phyloP scores from a whole-genome alignment of 2,329 filamentous ascomycete genomes.

The Penicillium sp. region DNA sequence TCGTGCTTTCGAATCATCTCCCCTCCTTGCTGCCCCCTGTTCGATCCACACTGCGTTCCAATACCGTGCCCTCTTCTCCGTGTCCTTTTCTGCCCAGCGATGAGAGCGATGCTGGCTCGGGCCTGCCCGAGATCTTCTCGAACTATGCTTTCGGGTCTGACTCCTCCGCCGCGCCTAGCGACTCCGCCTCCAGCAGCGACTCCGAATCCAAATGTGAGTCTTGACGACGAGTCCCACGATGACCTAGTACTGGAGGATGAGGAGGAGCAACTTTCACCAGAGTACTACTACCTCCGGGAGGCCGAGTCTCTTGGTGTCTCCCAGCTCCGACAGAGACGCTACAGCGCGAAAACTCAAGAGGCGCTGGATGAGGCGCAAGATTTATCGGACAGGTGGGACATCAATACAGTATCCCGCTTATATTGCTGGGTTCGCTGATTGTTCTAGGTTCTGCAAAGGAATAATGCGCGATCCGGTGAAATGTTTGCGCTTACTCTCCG shows the following conservation, averaged over 20 bases:
- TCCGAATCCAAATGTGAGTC: slow-evolving; percentile 12
- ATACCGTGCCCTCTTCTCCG: slow-evolving; percentile 5
- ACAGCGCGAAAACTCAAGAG: slow-evolving; percentile 25
- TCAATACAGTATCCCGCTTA: not conserved
- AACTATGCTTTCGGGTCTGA: not conserved
- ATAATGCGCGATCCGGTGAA: slow-evolving; percentile 18
- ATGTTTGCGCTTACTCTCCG: slow-evolving; percentile 21
- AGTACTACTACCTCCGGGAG: slow-evolving; percentile 16
- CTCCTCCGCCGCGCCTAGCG: slow-evolving; percentile 4
- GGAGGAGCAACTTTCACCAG: not conserved
- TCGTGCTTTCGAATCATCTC: slow-evolving; percentile 6
- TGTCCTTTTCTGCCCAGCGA: slow-evolving; percentile 8
- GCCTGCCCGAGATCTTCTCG: slow-evolving; percentile 18
- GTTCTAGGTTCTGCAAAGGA: slow-evolving; percentile 24
- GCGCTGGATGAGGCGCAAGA: slow-evolving; percentile 24
- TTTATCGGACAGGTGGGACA: slow-evolving; percentile 25
- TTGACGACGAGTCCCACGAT: slow-evolving; percentile 15
- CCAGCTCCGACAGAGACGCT: slow-evolving; percentile 27
- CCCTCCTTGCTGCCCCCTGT: not conserved
- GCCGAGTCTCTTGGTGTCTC: slow-evolving; percentile 27
- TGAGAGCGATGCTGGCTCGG: slow-evolving; percentile 20
- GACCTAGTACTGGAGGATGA: slow-evolving; percentile 6
- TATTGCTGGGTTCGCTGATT: slow-evolving; percentile 9
- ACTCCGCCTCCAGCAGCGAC: slow-evolving; percentile 6
- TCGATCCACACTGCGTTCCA: not conserved